Base-by-base conservation (phyloP, 371 early-diverging fungal genomes). In the Actinomucor elegans region DNA sequence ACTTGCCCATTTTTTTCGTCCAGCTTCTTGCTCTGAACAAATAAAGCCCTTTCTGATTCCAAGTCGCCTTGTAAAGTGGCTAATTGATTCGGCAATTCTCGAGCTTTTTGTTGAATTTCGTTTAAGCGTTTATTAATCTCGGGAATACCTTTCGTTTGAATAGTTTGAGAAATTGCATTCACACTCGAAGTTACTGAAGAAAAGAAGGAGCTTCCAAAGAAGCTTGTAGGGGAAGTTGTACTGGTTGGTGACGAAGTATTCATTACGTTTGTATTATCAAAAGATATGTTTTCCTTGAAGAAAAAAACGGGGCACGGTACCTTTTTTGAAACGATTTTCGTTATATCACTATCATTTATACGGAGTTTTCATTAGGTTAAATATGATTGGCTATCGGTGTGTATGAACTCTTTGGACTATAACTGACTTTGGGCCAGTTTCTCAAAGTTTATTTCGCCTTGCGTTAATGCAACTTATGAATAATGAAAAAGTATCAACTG, bases 61-160 rank as follows among this genome's bases (percentile, higher is more conserved):
- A 80, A 51, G 15, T 66, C 48, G 5, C 36, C 52, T 21, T 76
- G 75, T 5, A 73, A 44, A 27, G 62, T 54, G 21, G 58, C 59
- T 11, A 77, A n/a, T 23, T 65, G 71, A 17, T 40, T 41, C 4
- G 77, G 73, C 12, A 77, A 28, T 20, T 71, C 66, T 7, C 66
- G 63, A 9, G 71, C 77, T 14, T 41, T 55, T 47, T 73, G 58
- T 24, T 73, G 77, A 10, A 76, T 49, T 35, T 65, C 64, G 17
- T 54, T 68, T 5, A 73, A 43, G 12, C 66, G 57, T 33, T 74
- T 74, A 27, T 57, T 57, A 3, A 64, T 50, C 14, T 62, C 71
- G 2, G 71, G 71, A 18, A 57, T 29, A 4, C 52, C 48, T 33
- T 66, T 55, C 9, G 45, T 52, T 27, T 65, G 65, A 43, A 65